Evolutionary conservation across 2,329 filamentous ascomycete genomes (phyloP).

Genomic region (Beauveria varroae): DNA sequence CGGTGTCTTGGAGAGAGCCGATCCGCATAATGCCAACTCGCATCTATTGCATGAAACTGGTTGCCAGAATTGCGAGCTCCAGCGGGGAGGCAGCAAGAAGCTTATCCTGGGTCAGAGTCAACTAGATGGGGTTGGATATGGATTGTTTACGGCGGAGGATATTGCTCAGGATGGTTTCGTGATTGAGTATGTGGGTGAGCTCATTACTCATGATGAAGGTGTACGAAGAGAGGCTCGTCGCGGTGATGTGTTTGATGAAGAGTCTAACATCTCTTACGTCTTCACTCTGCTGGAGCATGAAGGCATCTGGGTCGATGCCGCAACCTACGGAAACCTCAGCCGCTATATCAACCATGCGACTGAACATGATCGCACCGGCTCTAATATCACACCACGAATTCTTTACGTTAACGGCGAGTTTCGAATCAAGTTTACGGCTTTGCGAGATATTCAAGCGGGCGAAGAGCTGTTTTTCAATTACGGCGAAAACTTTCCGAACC

Average conservation of each 20-base stretch:
- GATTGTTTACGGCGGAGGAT: slow-evolving; percentile 63
- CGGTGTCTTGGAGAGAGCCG: slow-evolving; percentile 59
- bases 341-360: slow-evolving; percentile 77
- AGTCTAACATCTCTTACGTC: slow-evolving; percentile 56
- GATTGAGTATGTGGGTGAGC: slow-evolving; percentile 73
- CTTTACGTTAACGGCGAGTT: slow-evolving; percentile 68
- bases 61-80: slow-evolving; percentile 67
- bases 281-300: slow-evolving; percentile 54
- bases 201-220: slow-evolving; percentile 62
- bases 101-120: slow-evolving; percentile 64
- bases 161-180: slow-evolving; percentile 65
- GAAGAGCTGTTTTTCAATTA: slow-evolving; percentile 82
- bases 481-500: slow-evolving; percentile 58
- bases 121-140: slow-evolving; percentile 63
- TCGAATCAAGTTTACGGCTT: slow-evolving; percentile 67
- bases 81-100: slow-evolving; percentile 57
- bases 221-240: slow-evolving; percentile 58
- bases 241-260: slow-evolving; percentile 52
- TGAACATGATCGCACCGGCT: slow-evolving; percentile 41
- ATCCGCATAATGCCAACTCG: slow-evolving; percentile 59
- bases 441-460: slow-evolving; percentile 58
- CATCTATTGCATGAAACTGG: slow-evolving; percentile 47
- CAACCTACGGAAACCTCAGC: slow-evolving; percentile 70
- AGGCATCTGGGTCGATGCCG: slow-evolving; percentile 64
- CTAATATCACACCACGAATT: slow-evolving; percentile 57